These are phyloP conservation scores for Elasticomyces elasticus DNA, from an alignment of 495 filamentous ascomycete species.

Conservation along the genomic window DNA sequence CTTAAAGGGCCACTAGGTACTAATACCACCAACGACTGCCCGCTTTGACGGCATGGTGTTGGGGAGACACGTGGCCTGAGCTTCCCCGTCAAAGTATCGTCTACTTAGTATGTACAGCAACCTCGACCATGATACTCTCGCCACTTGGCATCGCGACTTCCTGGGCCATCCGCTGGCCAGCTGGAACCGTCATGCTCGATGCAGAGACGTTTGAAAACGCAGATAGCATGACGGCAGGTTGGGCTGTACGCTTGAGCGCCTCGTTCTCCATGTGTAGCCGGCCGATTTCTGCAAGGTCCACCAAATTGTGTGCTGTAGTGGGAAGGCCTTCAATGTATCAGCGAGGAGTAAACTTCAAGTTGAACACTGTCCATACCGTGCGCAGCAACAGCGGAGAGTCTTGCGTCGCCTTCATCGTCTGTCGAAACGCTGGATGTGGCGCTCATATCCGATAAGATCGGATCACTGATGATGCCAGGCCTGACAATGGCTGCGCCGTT, in stretches of 20 bases:
- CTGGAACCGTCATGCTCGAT: not conserved
- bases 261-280: not conserved
- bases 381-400: not conserved
- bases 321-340: not conserved
- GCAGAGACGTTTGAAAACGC: no score
- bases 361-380: not conserved
- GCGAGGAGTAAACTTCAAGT: not conserved
- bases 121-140: not conserved
- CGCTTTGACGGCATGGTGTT: no score
- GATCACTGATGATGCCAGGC: not conserved
- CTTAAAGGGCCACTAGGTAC: no score
- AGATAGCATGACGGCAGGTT: not conserved
- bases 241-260: not conserved
- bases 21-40: no score
- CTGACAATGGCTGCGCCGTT: not conserved
- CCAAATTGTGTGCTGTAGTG: not conserved
- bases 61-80: no score
- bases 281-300: not conserved
- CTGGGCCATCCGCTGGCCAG: not conserved
- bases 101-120: slow-evolving; percentile 8
- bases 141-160: not conserved
- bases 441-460: not conserved
- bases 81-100: no score
- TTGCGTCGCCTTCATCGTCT: not conserved
- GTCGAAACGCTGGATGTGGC: not conserved